Base-by-base conservation (phyloP, 768 basidiomycete genomes). In the Rhodotorula graminis region DNA sequence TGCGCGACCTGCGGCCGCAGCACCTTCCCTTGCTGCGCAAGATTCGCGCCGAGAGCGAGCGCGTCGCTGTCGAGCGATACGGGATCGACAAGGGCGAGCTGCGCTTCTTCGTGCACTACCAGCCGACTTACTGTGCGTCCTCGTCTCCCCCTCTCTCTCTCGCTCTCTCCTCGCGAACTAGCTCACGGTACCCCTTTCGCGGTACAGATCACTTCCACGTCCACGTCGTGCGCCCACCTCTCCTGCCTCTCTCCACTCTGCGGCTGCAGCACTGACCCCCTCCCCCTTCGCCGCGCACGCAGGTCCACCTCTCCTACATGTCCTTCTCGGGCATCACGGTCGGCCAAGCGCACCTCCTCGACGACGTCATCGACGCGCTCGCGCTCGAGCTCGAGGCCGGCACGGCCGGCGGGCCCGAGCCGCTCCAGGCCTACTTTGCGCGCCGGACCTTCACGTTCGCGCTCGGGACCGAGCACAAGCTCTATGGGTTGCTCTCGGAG, bases 311-410 rank as follows among this genome's bases (percentile, higher is more conserved):
- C 0, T 87, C 88, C 71, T 87, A 89, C 74, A 81, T 80, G 2
- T 84, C 87, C 23, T 80, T 83, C 57, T 76, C 86, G 72, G 90
- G 93, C 0, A 90, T 91, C 87, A 82, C 85, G 0, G 89, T 93
- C 0, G 95, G 93, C 3, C 94, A 93, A 79, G 92, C 94, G 0
- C 93, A 96, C 82, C 84, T 98, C 21, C 84, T 99, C 16, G 95
- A 97, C 76, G 92, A 96, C 81, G 80, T 97, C 62, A 93, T 98
- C 70, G 77, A 79, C 70, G 42, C 65, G n/a, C 72, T 78, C 64
- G 71, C 73, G 50, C 67, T 70, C 27, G 77, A 76, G 21, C 29
- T 59, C n/a, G 64, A 65, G 15, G 46, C 31, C 1, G 4, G 21
- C 16, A 15, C 18, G 0, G n/a, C 62, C 2, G 68, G 52, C 31